Evolutionary conservation across 208 protist genomes (phyloP).

Genomic region (Angomonas ambiguus): DNA sequence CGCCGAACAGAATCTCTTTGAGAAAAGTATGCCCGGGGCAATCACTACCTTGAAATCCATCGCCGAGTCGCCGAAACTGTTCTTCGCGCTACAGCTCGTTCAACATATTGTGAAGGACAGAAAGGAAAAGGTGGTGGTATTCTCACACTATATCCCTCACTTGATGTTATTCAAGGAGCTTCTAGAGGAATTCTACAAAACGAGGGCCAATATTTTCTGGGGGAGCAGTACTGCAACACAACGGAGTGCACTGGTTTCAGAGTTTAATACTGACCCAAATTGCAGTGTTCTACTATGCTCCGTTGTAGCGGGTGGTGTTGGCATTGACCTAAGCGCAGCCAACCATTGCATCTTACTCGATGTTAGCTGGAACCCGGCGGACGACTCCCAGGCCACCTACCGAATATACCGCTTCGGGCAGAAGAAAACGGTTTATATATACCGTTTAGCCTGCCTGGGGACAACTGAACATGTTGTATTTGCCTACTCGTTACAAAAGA

Average conservation of each 20-base stretch:
- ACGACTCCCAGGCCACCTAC: constrained; percentile 92
- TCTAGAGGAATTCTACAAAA: constrained; percentile 22
- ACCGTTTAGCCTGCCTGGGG: constrained; percentile 86
- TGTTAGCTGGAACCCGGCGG: constrained; percentile 88
- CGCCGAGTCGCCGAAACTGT: constrained; percentile 60
- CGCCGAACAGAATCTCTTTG: no score
- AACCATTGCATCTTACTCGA: constrained; percentile 95
- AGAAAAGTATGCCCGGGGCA: no score
- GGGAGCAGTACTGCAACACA: constrained; percentile 33
- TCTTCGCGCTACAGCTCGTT: constrained; percentile 47
- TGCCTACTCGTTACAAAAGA: constrained; percentile 74
- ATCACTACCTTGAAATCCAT: constrained; percentile 11
- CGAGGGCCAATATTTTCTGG: constrained; percentile 9
- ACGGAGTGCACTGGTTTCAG: constrained; percentile 42
- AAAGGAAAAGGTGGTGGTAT: constrained; percentile 77
- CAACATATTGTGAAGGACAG: constrained; percentile 38
- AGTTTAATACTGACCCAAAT: constrained; percentile 47
- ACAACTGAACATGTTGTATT: constrained; percentile 94
- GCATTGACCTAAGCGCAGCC: constrained; percentile 91
- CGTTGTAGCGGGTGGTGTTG: constrained; percentile 89
- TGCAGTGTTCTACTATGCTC: constrained; percentile 84
- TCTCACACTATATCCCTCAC: constrained; percentile 64
- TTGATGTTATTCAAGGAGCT: constrained; percentile 42
- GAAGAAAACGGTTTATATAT: constrained; percentile 82
- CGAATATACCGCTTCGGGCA: constrained; percentile 94